phyloP scores from a whole-genome alignment of 208 protist genomes.

The Wallacemonas sp. region DNA sequence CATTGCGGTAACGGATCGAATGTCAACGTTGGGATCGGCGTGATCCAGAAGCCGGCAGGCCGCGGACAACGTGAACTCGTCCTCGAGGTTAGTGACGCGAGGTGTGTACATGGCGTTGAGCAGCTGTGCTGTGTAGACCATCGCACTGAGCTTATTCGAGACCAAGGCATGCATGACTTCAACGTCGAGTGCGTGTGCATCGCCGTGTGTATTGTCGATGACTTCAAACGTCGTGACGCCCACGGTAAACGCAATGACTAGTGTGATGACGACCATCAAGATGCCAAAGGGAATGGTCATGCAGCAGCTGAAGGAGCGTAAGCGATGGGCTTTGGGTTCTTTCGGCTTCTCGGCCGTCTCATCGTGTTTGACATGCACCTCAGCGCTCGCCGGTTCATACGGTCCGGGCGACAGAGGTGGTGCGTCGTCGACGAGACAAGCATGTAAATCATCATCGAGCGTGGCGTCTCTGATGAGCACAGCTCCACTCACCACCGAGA shows the following conservation, averaged over 20 bases:
- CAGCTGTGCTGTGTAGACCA: conserved; percentile 8
- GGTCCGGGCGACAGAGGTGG: no score
- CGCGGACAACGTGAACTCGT: background rate
- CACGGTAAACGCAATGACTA: background rate
- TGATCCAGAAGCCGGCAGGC: conserved; percentile 6
- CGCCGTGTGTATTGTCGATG: background rate
- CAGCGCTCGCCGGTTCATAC: no score
- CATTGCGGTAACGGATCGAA: conserved; percentile 3
- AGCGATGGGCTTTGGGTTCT: background rate
- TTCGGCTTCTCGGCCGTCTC: no score
- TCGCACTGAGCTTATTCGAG: background rate
- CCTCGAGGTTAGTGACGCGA: conserved; percentile 7
- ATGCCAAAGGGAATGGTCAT: conserved; percentile 7
- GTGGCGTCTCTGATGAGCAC: no score
- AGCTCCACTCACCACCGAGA: no score
- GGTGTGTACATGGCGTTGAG: background rate
- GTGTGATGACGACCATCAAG: background rate
- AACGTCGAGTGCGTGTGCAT: background rate
- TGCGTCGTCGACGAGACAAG: no score
- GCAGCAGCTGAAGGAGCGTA: background rate
- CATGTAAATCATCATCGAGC: no score
- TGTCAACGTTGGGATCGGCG: background rate
- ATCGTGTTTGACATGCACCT: no score
- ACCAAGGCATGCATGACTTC: background rate
- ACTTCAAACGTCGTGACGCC: background rate